Evolutionary conservation across 2,329 filamentous ascomycete genomes (phyloP).

Genomic region (Phyllosticta citriasiana): DNA sequence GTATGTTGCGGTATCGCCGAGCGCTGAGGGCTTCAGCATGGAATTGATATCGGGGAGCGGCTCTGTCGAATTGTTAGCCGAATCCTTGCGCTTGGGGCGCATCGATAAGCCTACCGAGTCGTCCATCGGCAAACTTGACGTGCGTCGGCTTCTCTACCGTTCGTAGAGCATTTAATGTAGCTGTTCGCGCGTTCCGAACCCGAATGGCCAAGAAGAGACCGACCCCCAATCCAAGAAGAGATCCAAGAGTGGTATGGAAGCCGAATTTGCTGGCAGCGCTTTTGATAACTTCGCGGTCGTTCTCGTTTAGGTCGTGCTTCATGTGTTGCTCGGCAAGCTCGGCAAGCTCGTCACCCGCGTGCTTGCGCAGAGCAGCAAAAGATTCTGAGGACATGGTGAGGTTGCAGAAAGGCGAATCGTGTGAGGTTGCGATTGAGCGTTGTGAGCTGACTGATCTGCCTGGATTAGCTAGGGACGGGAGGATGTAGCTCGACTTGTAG

Average conservation of each 20-base stretch:
- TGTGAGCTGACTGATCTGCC: not conserved
- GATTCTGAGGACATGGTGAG: slow-evolving; percentile 36
- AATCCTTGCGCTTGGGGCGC: not conserved
- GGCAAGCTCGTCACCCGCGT: slow-evolving; percentile 40
- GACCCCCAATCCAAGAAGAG: slow-evolving; percentile 49
- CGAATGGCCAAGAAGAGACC: slow-evolving; percentile 49
- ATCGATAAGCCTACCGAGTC: slow-evolving; percentile 36
- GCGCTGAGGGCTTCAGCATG: slow-evolving; percentile 44
- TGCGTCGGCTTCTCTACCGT: slow-evolving; percentile 52
- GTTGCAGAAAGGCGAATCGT: not conserved
- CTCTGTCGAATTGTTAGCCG: slow-evolving; percentile 32
- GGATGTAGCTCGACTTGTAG: not conserved
- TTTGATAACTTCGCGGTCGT: slow-evolving; percentile 49
- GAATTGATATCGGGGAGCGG: slow-evolving; percentile 51
- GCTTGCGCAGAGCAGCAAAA: slow-evolving; percentile 38
- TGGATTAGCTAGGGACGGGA: not conserved
- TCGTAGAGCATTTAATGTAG: slow-evolving; percentile 53
- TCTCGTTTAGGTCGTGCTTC: slow-evolving; percentile 46
- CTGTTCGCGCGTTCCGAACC: slow-evolving; percentile 43
- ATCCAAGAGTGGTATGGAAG: slow-evolving; percentile 48
- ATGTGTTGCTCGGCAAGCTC: slow-evolving; percentile 49
- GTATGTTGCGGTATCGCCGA: slow-evolving; percentile 54
- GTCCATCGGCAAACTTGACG: slow-evolving; percentile 52
- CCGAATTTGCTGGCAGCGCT: slow-evolving; percentile 47
- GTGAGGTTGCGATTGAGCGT: not conserved